Percentiles rank a stretch among this genome's conserved stretches.
Evolutionary conservation across 2,329 filamentous ascomycete genomes (phyloP).

Genomic region (Talaromyces sp.): DNA sequence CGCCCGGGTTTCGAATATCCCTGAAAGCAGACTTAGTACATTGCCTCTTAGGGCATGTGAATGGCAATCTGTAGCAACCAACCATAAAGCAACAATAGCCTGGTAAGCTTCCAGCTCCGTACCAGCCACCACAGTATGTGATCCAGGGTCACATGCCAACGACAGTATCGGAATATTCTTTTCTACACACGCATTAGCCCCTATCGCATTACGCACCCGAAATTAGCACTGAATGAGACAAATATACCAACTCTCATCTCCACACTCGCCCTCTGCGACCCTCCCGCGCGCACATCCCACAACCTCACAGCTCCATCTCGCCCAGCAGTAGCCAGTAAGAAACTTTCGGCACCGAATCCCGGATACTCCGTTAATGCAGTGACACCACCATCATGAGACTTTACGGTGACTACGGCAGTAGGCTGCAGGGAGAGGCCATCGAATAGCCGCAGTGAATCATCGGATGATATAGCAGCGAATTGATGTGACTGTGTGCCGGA

Average conservation of each 20-base stretch:
- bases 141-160: slow-evolving; percentile 46
- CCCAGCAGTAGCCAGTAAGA: slow-evolving; percentile 36
- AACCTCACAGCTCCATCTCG: slow-evolving; percentile 41
- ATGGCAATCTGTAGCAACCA: slow-evolving; percentile 24
- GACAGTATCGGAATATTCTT: slow-evolving; percentile 52
- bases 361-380: slow-evolving; percentile 35
- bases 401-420: slow-evolving; percentile 27
- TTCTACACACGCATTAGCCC: slow-evolving; percentile 31
- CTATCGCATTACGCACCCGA: background rate
- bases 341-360: slow-evolving; percentile 23
- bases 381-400: slow-evolving; percentile 38
- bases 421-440: slow-evolving; percentile 35
- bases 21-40: slow-evolving; percentile 31
- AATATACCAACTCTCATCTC: slow-evolving; percentile 34
- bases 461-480: slow-evolving; percentile 44
- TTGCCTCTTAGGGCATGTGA: background rate
- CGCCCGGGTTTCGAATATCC: slow-evolving; percentile 42
- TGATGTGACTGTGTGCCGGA: slow-evolving; percentile 20
- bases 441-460: slow-evolving; percentile 44
- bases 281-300: slow-evolving; percentile 39
- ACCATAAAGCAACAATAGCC: slow-evolving; percentile 44
- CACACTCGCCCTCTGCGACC: slow-evolving; percentile 27
- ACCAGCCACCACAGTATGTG: slow-evolving; percentile 52
- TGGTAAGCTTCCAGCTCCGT: slow-evolving; percentile 50
- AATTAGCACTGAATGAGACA: background rate